These are phyloP conservation scores for Boletus rex-veris DNA, from an alignment of 768 basidiomycete genomes.

Conservation along the genomic window DNA sequence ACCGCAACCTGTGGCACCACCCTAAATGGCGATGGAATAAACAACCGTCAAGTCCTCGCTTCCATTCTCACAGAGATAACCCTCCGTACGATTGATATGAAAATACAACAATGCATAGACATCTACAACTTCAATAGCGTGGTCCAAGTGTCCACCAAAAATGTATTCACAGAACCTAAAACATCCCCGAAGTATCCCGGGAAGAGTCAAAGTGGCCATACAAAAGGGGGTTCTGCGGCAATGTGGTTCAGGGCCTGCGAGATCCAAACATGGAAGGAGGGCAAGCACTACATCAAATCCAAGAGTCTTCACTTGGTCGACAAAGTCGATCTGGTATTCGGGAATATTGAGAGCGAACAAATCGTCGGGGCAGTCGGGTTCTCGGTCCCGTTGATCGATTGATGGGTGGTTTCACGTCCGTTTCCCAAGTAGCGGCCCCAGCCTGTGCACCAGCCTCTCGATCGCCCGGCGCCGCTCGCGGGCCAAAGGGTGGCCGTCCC, in stretches of 20 bases:
- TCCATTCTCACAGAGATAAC: not conserved
- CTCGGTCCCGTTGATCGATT: conserved; percentile 2
- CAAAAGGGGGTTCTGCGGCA: too few species aligned
- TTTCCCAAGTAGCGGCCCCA: not conserved
- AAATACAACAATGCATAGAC: too few species aligned
- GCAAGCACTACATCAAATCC: conserved; percentile 10
- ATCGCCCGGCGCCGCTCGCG: not conserved
- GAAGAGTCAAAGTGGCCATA: too few species aligned
- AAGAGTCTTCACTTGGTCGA: conserved; percentile 17
- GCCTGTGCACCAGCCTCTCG: not conserved
- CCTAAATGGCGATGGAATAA: conserved; percentile 7
- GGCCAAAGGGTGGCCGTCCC: conserved; percentile 9
- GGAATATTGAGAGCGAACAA: conserved; percentile 34
- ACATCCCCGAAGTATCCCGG: too few species aligned
- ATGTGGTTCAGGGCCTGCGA: conserved; percentile 6
- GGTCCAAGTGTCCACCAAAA: too few species aligned
- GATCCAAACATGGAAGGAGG: not conserved
- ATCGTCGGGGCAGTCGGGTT: conserved; percentile 1
- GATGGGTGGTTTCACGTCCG: conserved; percentile 6
- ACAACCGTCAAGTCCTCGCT: conserved; percentile 22
- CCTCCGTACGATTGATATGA: too few species aligned
- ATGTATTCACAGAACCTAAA: too few species aligned
- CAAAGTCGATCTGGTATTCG: conserved; percentile 49
- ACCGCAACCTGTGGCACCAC: conserved; percentile 1
- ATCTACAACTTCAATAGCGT: too few species aligned